These are phyloP conservation scores for Pichia insulana DNA, from an alignment of 805 yeast species.

Conservation along the genomic window DNA sequence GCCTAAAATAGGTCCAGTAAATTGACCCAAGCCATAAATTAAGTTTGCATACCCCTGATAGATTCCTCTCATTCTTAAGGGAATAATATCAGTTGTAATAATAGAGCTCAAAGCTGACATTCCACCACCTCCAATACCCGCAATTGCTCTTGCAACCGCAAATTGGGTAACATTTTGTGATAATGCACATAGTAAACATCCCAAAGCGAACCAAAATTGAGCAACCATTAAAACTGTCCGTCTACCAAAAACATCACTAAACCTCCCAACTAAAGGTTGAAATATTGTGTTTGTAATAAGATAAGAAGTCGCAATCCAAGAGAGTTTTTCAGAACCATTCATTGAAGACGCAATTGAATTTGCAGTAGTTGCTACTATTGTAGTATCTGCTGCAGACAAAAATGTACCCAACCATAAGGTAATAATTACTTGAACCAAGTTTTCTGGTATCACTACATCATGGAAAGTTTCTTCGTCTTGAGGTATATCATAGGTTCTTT, in stretches of 20 bases:
- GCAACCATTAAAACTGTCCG: constrained; percentile 36
- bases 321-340: constrained; percentile 38
- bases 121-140: constrained; percentile 56
- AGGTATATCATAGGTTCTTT: constrained; percentile 4
- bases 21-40: constrained; percentile 31
- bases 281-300: constrained; percentile 62
- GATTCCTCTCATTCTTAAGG: constrained; percentile 43
- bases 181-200: constrained; percentile 36
- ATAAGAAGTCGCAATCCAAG: constrained; percentile 71
- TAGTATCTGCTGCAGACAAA: constrained; percentile 49
- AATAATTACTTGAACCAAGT: constrained; percentile 16
- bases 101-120: constrained; percentile 42
- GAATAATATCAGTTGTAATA: constrained; percentile 47
- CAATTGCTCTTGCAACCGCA: constrained; percentile 42
- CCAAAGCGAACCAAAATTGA: constrained; percentile 36
- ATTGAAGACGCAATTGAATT: constrained; percentile 53
- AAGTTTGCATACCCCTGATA: constrained; percentile 43
- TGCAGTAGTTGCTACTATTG: constrained; percentile 51
- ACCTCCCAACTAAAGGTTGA: constrained; percentile 66
- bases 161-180: constrained; percentile 35
- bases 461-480: constrained; percentile 11
- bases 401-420: constrained; percentile 40
- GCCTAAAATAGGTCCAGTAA: constrained; percentile 38
- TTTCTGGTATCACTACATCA: constrained; percentile 18
- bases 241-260: constrained; percentile 58